phyloP scores from a whole-genome alignment of 768 basidiomycete genomes.

The Tephrocybe rancida region DNA sequence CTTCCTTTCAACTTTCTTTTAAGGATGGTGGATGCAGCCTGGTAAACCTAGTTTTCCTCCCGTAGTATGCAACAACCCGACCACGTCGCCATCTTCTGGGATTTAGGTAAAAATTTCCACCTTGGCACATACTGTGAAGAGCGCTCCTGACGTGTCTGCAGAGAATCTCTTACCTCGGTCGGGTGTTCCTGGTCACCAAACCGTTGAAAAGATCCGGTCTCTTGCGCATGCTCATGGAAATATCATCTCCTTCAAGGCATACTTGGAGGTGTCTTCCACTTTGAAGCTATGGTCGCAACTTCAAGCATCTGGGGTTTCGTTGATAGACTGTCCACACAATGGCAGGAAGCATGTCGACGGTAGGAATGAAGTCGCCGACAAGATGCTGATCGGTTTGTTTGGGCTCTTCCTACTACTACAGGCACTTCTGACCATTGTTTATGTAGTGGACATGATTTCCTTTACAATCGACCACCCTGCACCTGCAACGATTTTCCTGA shows the following conservation, averaged over 20 bases:
- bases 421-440: not conserved
- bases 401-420: not conserved
- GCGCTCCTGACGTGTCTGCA: slow-evolving; percentile 13
- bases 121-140: not conserved
- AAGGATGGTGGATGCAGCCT: slow-evolving; percentile 8
- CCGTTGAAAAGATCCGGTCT: slow-evolving; percentile 44
- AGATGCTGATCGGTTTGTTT: slow-evolving; percentile 50
- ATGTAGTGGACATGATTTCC: slow-evolving; percentile 25
- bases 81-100: slow-evolving; percentile 43
- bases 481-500: slow-evolving; percentile 47
- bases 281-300: slow-evolving; percentile 40
- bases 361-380: slow-evolving; percentile 44
- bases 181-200: slow-evolving; percentile 38
- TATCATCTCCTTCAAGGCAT: slow-evolving; percentile 54
- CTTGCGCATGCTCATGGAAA: slow-evolving; percentile 50
- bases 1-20: slow-evolving; percentile 4
- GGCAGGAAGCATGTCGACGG: slow-evolving; percentile 42
- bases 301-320: slow-evolving; percentile 48
- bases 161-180: slow-evolving; percentile 40
- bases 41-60: not conserved
- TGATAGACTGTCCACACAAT: slow-evolving; percentile 40
- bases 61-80: slow-evolving; percentile 33
- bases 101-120: slow-evolving; percentile 20
- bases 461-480: slow-evolving; percentile 45
- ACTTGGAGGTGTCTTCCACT: slow-evolving; percentile 46